Evolutionary conservation across 192 early-diverging fungal species (phyloP).

Genomic region (Pilaira anomala): DNA sequence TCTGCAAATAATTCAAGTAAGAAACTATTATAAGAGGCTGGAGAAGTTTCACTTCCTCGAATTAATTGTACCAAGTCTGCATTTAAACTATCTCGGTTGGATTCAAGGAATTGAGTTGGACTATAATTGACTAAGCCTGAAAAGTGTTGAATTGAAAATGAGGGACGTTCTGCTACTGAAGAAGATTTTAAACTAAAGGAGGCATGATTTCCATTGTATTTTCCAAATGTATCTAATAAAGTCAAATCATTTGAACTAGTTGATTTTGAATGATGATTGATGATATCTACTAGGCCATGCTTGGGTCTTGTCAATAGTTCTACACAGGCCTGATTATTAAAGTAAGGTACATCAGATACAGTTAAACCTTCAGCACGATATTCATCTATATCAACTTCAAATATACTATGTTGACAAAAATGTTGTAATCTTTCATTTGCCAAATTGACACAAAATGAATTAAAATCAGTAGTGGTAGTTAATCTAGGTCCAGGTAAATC

Average conservation of each 20-base stretch:
- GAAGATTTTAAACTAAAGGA: slow-evolving; percentile 41
- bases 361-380: slow-evolving; percentile 60
- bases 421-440: slow-evolving; percentile 86
- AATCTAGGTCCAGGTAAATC: slow-evolving; percentile 80
- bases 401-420: slow-evolving; percentile 67
- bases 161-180: slow-evolving; percentile 37
- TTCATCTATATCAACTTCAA: slow-evolving; percentile 63
- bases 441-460: slow-evolving; percentile 55
- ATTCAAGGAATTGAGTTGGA: slow-evolving; percentile 64
- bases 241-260: slow-evolving; percentile 42
- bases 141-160: slow-evolving; percentile 85
- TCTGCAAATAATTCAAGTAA: slow-evolving; percentile 74
- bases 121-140: slow-evolving; percentile 65
- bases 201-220: slow-evolving; percentile 48
- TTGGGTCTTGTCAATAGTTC: slow-evolving; percentile 67
- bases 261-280: slow-evolving; percentile 50
- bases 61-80: slow-evolving; percentile 85
- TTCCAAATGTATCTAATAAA: slow-evolving; percentile 54
- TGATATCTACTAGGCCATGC: slow-evolving; percentile 70
- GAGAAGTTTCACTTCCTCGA: slow-evolving; percentile 58
- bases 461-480: slow-evolving; percentile 36
- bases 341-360: slow-evolving; percentile 52
- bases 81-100: slow-evolving; percentile 75
- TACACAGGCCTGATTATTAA: slow-evolving; percentile 64
- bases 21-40: slow-evolving; percentile 68